These are phyloP conservation scores for Lyophyllum atratum DNA, from an alignment of 768 basidiomycete species.

Conservation along the genomic window DNA sequence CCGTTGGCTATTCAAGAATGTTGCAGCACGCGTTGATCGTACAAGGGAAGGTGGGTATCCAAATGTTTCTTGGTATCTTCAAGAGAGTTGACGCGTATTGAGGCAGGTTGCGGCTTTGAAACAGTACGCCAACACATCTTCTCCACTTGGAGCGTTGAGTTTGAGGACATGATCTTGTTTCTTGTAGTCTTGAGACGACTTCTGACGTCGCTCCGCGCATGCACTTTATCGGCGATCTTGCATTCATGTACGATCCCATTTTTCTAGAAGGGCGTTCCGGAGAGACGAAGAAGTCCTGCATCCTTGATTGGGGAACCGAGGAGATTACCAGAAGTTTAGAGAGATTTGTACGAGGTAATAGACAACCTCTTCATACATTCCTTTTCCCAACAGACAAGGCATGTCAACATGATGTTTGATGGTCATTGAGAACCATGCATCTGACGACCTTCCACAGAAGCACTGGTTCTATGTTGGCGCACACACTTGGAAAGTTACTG, in stretches of 20 bases:
- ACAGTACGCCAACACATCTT: constrained; percentile 20
- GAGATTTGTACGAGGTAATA: constrained; percentile 28
- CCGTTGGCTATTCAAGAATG: constrained; percentile 14
- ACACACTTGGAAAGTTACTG: constrained; percentile 40
- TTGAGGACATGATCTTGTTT: not conserved
- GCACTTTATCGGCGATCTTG: constrained; percentile 37
- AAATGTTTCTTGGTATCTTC: not conserved
- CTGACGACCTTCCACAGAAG: constrained; percentile 29
- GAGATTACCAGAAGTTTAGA: constrained; percentile 32
- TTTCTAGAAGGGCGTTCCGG: constrained; percentile 46
- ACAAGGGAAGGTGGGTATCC: constrained; percentile 8
- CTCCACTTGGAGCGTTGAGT: not conserved
- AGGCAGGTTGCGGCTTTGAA: constrained; percentile 24
- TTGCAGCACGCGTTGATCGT: constrained; percentile 4
- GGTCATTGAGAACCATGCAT: not conserved
- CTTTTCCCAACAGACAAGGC: constrained; percentile 49
- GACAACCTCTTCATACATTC: constrained; percentile 49
- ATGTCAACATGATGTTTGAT: constrained; percentile 6
- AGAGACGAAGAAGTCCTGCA: constrained; percentile 30
- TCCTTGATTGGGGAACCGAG: constrained; percentile 55
- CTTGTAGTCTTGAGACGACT: constrained; percentile 33
- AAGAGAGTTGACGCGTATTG: not conserved
- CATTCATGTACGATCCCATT: constrained; percentile 58
- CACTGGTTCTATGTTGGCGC: constrained; percentile 55
- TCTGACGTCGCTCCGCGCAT: constrained; percentile 45